These are phyloP conservation scores for Phaeosphaeriaceae sp. DNA, from an alignment of 2,329 filamentous ascomycete genomes.

Conservation along the genomic window DNA sequence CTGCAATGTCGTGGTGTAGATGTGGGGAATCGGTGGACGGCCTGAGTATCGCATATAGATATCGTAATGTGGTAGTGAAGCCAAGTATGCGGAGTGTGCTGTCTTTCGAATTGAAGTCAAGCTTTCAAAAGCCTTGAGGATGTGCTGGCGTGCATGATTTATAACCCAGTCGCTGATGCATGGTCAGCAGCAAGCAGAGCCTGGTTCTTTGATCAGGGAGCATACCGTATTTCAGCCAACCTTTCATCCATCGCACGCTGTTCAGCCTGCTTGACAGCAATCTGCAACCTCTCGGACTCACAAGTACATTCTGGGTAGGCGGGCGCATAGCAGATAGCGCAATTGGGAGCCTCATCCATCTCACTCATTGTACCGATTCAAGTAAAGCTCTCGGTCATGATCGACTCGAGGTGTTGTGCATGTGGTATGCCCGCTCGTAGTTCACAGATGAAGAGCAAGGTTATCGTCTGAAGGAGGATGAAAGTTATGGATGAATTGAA, in stretches of 20 bases:
- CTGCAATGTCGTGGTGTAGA: conserved; percentile 50
- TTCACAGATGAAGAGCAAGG: background rate
- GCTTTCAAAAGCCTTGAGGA: conserved; percentile 52
- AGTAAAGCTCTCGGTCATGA: conserved; percentile 35
- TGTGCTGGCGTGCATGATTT: conserved; percentile 52
- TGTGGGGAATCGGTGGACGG: conserved; percentile 51
- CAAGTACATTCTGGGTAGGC: conserved; percentile 48
- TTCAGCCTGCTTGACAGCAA: conserved; percentile 50
- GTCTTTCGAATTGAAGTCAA: conserved; percentile 50
- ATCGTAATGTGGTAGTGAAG: conserved; percentile 54
- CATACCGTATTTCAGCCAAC: conserved; percentile 44
- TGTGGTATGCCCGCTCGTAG: no score
- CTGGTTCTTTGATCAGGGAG: background rate
- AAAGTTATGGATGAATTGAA: conserved; percentile 27
- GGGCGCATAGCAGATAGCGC: conserved; percentile 50
- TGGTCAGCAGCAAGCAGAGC: conserved; percentile 20
- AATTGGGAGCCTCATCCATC: conserved; percentile 49
- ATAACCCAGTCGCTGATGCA: conserved; percentile 54
- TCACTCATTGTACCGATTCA: conserved; percentile 30
- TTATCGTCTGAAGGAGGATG: conserved; percentile 20
- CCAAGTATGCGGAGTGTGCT: conserved; percentile 52
- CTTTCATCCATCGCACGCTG: conserved; percentile 46
- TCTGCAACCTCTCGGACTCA: conserved; percentile 48
- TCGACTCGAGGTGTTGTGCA: conserved; percentile 21
- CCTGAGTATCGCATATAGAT: conserved; percentile 55